Conservation (phyloP, 805 yeast species). For the Candida endomychidarum region DNA sequence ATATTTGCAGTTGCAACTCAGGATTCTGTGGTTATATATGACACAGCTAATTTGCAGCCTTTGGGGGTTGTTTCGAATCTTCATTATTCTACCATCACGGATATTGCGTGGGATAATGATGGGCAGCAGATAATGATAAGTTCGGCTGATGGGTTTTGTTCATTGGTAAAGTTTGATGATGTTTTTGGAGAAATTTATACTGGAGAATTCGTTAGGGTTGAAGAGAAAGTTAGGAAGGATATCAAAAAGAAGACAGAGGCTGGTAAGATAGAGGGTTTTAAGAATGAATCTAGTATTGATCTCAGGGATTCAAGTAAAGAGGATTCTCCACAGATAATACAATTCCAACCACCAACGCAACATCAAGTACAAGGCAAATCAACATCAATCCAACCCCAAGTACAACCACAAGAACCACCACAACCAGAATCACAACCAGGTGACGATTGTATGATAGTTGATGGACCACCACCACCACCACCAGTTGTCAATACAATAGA, state of each 20-base stretch:
- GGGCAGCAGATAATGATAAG: slow-evolving; percentile 71
- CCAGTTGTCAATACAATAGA: slow-evolving; percentile 13
- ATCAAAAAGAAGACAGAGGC: background rate
- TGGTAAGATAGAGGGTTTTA: too few species aligned
- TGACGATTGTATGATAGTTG: background rate
- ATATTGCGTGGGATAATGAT: slow-evolving; percentile 78
- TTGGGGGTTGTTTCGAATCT: slow-evolving; percentile 73
- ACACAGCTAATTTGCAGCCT: slow-evolving; percentile 69
- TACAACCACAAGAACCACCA: too few species aligned
- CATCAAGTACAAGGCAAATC: too few species aligned
- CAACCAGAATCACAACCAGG: too few species aligned
- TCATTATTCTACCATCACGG: slow-evolving; percentile 89
- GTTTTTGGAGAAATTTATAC: slow-evolving; percentile 50
- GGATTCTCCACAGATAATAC: too few species aligned
- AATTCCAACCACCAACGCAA: too few species aligned
- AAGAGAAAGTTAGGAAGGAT: background rate
- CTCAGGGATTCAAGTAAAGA: too few species aligned
- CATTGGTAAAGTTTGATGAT: slow-evolving; percentile 46
- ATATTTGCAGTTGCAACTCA: slow-evolving; percentile 92
- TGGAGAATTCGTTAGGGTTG: background rate
- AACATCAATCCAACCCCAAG: too few species aligned
- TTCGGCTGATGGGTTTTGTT: slow-evolving; percentile 92
- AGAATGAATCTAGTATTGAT: too few species aligned
- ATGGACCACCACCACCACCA: background rate
- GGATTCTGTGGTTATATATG: slow-evolving; percentile 78